Base-by-base conservation (phyloP, 768 basidiomycete genomes). In the Rhizopogon vinicolor region DNA sequence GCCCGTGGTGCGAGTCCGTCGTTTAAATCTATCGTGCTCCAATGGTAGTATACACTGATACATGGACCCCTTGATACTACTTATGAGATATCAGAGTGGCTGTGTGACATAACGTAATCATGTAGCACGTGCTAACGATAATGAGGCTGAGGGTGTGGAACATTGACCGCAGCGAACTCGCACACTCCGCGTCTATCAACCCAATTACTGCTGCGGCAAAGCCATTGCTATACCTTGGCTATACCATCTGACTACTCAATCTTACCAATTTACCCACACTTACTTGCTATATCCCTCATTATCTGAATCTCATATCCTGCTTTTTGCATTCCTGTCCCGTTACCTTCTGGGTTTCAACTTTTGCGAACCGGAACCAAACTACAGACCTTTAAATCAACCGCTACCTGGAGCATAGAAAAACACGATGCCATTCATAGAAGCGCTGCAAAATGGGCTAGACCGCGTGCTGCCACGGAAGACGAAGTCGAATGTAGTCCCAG, bases 401-500 rank as follows among this genome's bases (percentile, higher is more conserved):
- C 50, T 9, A 31, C 48, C 43, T 12, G 29, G 39, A 44, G 44
- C 25, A 5, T 25, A 28, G 19, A 28, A 2, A 45, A 45, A 16
- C 39, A 49, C 25, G 18, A 70, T 70, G 68, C 50, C 70, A 2
- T 58, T 70, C 56, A 43, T 72, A 37, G 68, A 70, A 1, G 44
- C 68, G 7, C 31, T 70, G 19, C 63, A 68, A 59, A 62, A 72
- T 44, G 63, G 60, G 13, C 62, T 70, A 49, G 68, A 71, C 22
- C 68, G 68, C 22, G 41, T 72, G 53, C 41, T 72, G 41, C 70
- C 70, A 45, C 51, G 31, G 33, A 54, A 51, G 37, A 63, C 33
- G 35, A 68, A 45, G 44, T 28, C n/a, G 16, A 40, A 29, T 3
- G 13, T 31, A 1, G n/a, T 67, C 5, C 57, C 80, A 50, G 73